These are phyloP conservation scores for Neurospora discreta DNA, from an alignment of 495 filamentous ascomycete genomes.

Conservation along the genomic window DNA sequence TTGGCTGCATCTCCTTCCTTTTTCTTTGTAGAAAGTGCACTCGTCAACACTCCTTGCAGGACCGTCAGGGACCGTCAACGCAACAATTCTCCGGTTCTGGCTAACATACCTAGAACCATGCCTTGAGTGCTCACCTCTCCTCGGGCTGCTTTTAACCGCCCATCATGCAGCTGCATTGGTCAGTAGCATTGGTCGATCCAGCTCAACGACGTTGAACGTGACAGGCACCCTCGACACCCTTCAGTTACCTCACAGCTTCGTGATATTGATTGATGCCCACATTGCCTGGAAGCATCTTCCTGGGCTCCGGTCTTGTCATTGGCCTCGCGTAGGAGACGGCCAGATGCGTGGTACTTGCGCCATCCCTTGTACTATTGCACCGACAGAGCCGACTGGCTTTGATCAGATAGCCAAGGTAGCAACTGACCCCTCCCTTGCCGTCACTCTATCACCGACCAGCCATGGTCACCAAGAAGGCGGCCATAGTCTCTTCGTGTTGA, in stretches of 20 bases:
- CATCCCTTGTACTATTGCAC: not conserved
- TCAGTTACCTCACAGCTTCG: slow-evolving; percentile 2
- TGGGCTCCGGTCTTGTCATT: slow-evolving; percentile 14
- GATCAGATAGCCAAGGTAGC: not conserved
- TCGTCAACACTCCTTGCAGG: not conserved
- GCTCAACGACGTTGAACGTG: not conserved
- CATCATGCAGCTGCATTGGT: slow-evolving; percentile 28
- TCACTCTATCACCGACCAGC: not conserved
- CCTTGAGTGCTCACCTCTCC: not conserved
- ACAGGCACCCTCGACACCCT: not conserved
- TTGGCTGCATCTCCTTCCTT: not conserved
- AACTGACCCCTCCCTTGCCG: not conserved
- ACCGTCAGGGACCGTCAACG: not conserved
- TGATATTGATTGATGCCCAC: slow-evolving; percentile 15
- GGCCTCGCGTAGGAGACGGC: slow-evolving; percentile 7
- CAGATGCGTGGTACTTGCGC: not conserved
- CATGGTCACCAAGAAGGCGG: not conserved
- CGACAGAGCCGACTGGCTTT: not conserved
- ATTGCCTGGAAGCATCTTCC: not conserved
- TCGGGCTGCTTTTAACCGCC: slow-evolving; percentile 31
- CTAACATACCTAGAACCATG: not conserved
- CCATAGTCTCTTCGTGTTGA: not conserved
- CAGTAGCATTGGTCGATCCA: slow-evolving; percentile 12
- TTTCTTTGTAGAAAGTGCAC: not conserved
- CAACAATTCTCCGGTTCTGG: not conserved